Conservation (phyloP, 768 basidiomycete species). For the Rhodotorula taiwanensis region DNA sequence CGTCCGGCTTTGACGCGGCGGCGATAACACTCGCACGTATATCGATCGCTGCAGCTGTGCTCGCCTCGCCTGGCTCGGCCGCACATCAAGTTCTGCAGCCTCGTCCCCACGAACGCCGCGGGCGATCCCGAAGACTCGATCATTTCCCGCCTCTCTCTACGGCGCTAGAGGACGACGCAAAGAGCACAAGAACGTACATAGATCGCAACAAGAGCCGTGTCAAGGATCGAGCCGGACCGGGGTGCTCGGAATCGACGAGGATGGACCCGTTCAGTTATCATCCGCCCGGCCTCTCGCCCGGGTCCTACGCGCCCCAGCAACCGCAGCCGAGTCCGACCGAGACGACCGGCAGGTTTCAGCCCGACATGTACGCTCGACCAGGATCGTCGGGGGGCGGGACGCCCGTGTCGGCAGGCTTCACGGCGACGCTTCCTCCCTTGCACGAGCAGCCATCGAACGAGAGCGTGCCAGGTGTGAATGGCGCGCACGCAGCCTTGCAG, state of each 20-base stretch:
- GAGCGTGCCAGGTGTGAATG: not conserved
- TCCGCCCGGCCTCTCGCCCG: constrained; percentile 20
- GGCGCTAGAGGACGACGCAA: too few species aligned
- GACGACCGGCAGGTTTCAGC: not conserved
- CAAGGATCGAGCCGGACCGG: not conserved
- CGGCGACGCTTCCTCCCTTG: constrained; percentile 2
- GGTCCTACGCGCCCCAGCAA: not conserved
- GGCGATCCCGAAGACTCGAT: too few species aligned
- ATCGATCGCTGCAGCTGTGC: too few species aligned
- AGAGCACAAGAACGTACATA: too few species aligned
- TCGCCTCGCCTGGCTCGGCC: too few species aligned
- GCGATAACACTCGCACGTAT: too few species aligned
- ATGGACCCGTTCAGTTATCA: constrained; percentile 25
- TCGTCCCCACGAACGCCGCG: too few species aligned
- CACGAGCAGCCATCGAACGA: constrained; percentile 10
- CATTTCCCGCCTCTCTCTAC: too few species aligned
- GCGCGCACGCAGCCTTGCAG: too few species aligned
- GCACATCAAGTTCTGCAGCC: too few species aligned
- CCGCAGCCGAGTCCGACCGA: not conserved
- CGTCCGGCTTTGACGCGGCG: too few species aligned
- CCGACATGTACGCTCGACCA: not conserved
- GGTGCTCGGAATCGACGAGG: not conserved
- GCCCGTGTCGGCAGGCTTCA: not conserved
- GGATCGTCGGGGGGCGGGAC: not conserved
- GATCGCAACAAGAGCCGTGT: too few species aligned